Conservation (phyloP, 2,329 filamentous ascomycete species). For the Microcyclosporella mali region DNA sequence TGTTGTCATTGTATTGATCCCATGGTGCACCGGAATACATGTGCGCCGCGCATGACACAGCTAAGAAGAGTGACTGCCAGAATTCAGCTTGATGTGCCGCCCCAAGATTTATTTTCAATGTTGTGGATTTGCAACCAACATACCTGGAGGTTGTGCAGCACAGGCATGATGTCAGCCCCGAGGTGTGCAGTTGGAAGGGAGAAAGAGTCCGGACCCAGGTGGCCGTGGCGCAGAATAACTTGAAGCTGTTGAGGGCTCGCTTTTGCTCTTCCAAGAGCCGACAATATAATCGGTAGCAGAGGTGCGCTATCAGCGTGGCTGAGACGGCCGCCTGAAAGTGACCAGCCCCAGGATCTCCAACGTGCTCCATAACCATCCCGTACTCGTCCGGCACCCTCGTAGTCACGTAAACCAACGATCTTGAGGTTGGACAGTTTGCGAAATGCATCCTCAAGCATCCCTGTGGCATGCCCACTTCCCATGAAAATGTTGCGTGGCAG, state of each 20-base stretch:
- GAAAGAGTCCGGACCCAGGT: constrained; percentile 1
- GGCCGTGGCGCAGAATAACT: constrained; percentile 21
- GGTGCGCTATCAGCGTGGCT: not conserved
- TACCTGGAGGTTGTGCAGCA: not conserved
- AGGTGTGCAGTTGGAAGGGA: not conserved
- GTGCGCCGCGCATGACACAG: too few relatives aligned
- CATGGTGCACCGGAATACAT: not conserved
- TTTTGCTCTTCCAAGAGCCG: constrained; percentile 16
- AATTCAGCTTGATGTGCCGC: too few relatives aligned
- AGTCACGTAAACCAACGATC: constrained; percentile 56
- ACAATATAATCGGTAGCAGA: constrained; percentile 20
- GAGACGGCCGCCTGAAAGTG: too few relatives aligned
- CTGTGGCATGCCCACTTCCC: constrained; percentile 43
- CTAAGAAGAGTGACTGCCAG: too few relatives aligned
- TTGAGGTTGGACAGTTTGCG: constrained; percentile 49
- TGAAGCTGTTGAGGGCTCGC: constrained; percentile 16
- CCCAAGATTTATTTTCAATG: too few relatives aligned
- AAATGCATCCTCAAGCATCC: constrained; percentile 54
- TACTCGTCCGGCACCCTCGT: constrained; percentile 43
- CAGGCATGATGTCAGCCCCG: not conserved
- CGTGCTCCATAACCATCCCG: constrained; percentile 41
- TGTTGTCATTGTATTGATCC: constrained; percentile 4
- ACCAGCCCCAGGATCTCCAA: constrained; percentile 53
- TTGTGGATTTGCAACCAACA: not conserved
- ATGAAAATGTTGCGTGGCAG: constrained; percentile 22